Evolutionary conservation across 1,139 yeast genomes (phyloP), one percentile per base, ranked within the genome.

Genomic region (Saccharomyces hybrid): DNA sequence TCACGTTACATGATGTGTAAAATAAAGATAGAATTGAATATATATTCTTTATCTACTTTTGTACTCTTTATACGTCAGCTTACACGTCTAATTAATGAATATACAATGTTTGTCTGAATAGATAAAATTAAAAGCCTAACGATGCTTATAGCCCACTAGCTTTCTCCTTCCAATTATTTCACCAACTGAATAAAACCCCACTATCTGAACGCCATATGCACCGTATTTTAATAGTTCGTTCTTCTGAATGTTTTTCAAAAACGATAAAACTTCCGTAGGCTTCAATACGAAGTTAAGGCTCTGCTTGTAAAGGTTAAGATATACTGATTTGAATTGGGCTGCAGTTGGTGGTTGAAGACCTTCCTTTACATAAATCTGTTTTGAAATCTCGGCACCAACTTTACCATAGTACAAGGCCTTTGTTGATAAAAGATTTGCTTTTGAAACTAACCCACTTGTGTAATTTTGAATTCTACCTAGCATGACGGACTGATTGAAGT

Each of bases 161-260:
- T 86, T 78, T 80, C 99, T 88, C 81, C 99, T 90, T 69, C 99
- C 99, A 69, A 93, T 81, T 64, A 91, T 84, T 80, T 93, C 99
- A 70, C 99, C 99, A 52, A 93, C 78, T 30, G 97, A 84, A 75
- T 90, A 93, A 73, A 90, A 81, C 60, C 97, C 99, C 63, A 88
- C 78, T 59, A 93, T 76, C 75, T 93, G 99, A 63, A 90, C 77
- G 63, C 85, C 84, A 73, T 83, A 84, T 54, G 91, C 84, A 64
- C 86, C 86, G 70, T 80, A 88, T 75, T 82, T 84, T 67, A 82
- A 75, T 61, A 78, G 78, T 66, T 78, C 78, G 62, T 81, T 83
- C 74, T 80, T 83, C 61, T 70, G 67, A 63, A 86, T 76, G 65
- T 75, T 71, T 73, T 81, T 77, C 56, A 76, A 70, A 54, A 68